Evolutionary conservation across 2,329 filamentous ascomycete genomes (phyloP), one percentile per base, ranked within the genome.

Genomic region (Aspergillus luchuensis): DNA sequence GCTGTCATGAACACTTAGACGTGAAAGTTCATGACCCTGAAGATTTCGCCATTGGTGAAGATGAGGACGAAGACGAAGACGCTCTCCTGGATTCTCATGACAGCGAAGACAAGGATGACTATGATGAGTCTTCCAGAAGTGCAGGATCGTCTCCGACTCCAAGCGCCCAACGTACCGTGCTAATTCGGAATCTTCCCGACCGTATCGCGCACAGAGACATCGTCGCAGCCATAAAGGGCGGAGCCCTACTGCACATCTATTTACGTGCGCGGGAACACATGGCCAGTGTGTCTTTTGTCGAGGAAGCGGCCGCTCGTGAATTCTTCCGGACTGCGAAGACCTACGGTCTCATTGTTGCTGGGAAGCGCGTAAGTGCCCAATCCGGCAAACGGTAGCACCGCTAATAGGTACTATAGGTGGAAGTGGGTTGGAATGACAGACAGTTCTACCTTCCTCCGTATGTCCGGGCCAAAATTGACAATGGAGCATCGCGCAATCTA

Each of bases 401-500:
- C n/a, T 43, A 28, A 28, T 52, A 17, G 56, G 30, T 60, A 25
- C 33, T 17, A 52, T 60, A 93, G 89, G 79, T 92, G 51, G 82
- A 87, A 13, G 81, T 91, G 39, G 80, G 80, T 61, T 94, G 91
- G 91, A 84, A 82, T 55, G 85, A 91, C 38, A 85, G 86, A 11
- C 91, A 93, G 68, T 92, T 88, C 70, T 81, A 82, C 33, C 79
- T 94, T 8, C 80, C 84, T 2, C 77, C 79, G 2, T 86, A 91
- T 72, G 80, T 92, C 56, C 82, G 84, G 21, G 80, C 83, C 72
- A 90, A 89, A 71, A 83, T 93, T 57, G 75, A 76, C 41, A 79
- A 75, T 51, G 90, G 91, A 13, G 89, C 89, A 13, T 90, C 87
- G 45, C 87, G 91, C 61, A 95, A 94, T 68, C 74, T 96, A 39